phyloP scores from a whole-genome alignment of 2,329 filamentous ascomycete genomes.

The Nectriaceae sp. region DNA sequence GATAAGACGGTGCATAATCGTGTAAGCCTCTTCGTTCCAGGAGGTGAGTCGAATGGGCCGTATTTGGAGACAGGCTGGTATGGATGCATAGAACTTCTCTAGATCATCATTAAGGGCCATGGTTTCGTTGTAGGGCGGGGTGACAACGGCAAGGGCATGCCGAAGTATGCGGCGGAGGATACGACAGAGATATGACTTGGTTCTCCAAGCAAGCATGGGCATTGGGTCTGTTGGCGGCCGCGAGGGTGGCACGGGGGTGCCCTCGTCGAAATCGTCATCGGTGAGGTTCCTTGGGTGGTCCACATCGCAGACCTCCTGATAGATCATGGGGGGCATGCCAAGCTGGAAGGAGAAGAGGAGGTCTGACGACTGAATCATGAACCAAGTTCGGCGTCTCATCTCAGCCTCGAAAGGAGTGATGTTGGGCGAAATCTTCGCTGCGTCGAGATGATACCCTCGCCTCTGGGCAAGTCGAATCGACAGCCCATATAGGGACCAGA shows the following conservation, averaged over 20 bases:
- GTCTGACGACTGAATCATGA: constrained; percentile 49
- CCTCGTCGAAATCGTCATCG: constrained; percentile 55
- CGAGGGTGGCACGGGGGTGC: constrained; percentile 42
- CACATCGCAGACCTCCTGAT: constrained; percentile 49
- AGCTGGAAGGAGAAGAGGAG: constrained; percentile 52
- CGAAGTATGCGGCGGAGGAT: constrained; percentile 46
- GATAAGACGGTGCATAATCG: constrained; percentile 51
- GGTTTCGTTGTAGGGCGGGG: constrained; percentile 37
- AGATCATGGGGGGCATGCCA: constrained; percentile 53
- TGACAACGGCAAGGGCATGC: constrained; percentile 40
- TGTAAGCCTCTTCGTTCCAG: constrained; percentile 44
- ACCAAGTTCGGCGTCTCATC: constrained; percentile 53
- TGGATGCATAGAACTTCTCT: constrained; percentile 34
- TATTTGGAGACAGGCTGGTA: constrained; percentile 43
- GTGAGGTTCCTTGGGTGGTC: constrained; percentile 47
- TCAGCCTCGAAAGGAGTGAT: constrained; percentile 52
- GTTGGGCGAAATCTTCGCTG: constrained; percentile 39
- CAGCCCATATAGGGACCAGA: constrained; percentile 51
- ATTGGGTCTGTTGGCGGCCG: constrained; percentile 46
- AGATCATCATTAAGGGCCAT: constrained; percentile 42
- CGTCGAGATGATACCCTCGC: constrained; percentile 54
- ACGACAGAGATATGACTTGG: constrained; percentile 45
- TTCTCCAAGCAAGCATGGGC: constrained; percentile 43
- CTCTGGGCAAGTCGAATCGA: constrained; percentile 51
- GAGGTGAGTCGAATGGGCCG: constrained; percentile 44